Conservation (phyloP, 441 rosid genomes). For the Bruguiera hainesii region DNA sequence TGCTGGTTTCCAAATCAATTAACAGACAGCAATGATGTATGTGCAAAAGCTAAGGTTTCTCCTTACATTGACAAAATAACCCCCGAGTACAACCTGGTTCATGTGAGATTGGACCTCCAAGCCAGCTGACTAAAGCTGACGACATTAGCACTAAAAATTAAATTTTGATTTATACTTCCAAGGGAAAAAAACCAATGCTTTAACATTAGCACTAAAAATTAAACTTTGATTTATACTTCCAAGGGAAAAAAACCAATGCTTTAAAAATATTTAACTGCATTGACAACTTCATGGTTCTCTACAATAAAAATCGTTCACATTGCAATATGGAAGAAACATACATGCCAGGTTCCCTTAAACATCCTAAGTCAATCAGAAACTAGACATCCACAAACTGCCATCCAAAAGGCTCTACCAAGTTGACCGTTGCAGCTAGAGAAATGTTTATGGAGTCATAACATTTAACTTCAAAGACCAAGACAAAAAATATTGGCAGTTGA, state of each 20-base stretch:
- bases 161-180: not conserved
- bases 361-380: no score
- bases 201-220: not conserved
- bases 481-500: conserved; percentile 9
- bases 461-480: not conserved
- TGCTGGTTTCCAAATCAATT: not conserved
- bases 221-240: not conserved
- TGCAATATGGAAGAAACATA: no score
- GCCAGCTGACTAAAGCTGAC: not conserved
- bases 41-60: not conserved
- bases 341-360: no score
- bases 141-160: not conserved
- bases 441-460: not conserved
- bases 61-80: not conserved
- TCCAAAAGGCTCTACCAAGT: no score
- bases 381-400: no score
- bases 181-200: not conserved
- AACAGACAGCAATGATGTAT: not conserved
- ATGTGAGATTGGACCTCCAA: not conserved
- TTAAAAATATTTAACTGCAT: not conserved
- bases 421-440: not conserved
- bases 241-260: not conserved
- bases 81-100: not conserved
- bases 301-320: no score
- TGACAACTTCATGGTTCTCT: no score